Conservation (phyloP, 139 green algal genomes). For the Auxenochlorella pyrenoidosa region DNA sequence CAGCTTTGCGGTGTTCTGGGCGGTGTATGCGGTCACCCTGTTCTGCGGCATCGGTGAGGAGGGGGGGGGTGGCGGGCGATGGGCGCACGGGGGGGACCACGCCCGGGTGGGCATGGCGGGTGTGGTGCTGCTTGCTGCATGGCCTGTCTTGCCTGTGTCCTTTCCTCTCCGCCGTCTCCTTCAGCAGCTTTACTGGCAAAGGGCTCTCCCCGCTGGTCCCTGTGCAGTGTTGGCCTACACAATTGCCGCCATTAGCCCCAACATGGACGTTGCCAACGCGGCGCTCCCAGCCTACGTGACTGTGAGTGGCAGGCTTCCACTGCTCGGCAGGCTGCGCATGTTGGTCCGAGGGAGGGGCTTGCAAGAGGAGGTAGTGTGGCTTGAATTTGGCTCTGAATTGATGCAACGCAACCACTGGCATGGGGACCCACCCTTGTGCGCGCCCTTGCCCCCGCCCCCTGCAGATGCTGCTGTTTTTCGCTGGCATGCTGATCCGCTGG, state of each 20-base stretch:
- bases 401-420: too few relatives aligned
- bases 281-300: slow-evolving; percentile 20
- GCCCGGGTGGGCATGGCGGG: not conserved
- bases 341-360: too few relatives aligned
- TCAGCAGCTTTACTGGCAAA: too few relatives aligned
- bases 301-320: not conserved
- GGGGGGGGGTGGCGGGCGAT: not conserved
- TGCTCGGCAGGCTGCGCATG: not conserved
- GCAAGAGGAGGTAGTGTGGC: too few relatives aligned
- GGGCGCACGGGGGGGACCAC: too few relatives aligned
- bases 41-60: slow-evolving; percentile 50
- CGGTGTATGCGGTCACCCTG: slow-evolving; percentile 64
- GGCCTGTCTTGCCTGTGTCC: not conserved
- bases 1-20: slow-evolving; percentile 69
- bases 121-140: not conserved
- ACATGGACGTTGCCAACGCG: slow-evolving; percentile 86
- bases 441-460: too few relatives aligned
- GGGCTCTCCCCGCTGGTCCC: not conserved
- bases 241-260: slow-evolving; percentile 76
- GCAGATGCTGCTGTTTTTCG: slow-evolving; percentile 55
- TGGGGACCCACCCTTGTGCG: too few relatives aligned
- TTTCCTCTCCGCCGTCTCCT: too few relatives aligned
- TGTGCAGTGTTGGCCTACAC: slow-evolving; percentile 78
- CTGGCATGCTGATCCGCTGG: slow-evolving; percentile 48
- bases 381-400: too few relatives aligned